Conservation (phyloP, 2,329 filamentous ascomycete genomes). For the Aureobasidium leucospermi region DNA sequence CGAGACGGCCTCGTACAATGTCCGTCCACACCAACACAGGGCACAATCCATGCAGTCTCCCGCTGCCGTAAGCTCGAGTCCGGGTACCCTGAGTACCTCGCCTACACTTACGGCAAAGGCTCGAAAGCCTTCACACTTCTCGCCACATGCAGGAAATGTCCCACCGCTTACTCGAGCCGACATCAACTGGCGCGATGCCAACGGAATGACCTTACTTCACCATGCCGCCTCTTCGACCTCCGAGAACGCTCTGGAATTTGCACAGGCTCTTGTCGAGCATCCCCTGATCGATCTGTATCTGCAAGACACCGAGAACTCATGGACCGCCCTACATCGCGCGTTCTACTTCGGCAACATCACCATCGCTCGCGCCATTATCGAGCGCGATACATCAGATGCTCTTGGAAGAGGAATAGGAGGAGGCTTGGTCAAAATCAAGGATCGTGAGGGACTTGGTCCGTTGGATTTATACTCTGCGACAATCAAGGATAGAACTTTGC, state of each 20-base stretch:
- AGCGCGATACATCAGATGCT: slow-evolving; percentile 64
- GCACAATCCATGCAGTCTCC: slow-evolving; percentile 20
- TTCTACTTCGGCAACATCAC: slow-evolving; percentile 85
- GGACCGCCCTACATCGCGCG: slow-evolving; percentile 89
- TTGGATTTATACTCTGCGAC: slow-evolving; percentile 89
- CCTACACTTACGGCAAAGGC: slow-evolving; percentile 33
- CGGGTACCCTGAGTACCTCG: slow-evolving; percentile 40
- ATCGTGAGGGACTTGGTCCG: slow-evolving; percentile 87
- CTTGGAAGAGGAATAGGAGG: slow-evolving; percentile 59
- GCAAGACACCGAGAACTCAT: slow-evolving; percentile 86
- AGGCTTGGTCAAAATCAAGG: slow-evolving; percentile 87
- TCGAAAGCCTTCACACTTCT: slow-evolving; percentile 23
- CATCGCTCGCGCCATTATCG: slow-evolving; percentile 73
- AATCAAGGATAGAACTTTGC: slow-evolving; percentile 66
- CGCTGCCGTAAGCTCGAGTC: slow-evolving; percentile 33
- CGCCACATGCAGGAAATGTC: slow-evolving; percentile 34
- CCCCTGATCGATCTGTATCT: slow-evolving; percentile 77
- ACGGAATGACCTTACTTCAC: slow-evolving; percentile 76
- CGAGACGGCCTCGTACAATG: slow-evolving; percentile 58
- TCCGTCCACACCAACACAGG: slow-evolving; percentile 27
- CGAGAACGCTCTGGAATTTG: slow-evolving; percentile 64
- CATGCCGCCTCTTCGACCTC: slow-evolving; percentile 72
- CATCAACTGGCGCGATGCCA: slow-evolving; percentile 75
- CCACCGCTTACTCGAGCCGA: slow-evolving; percentile 53
- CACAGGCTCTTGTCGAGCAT: slow-evolving; percentile 70